A percentile compares a stretch with the other conserved stretches of the same genome.
Conservation (phyloP, 163 green algal genomes). For the Scenedesmus sp. region DNA sequence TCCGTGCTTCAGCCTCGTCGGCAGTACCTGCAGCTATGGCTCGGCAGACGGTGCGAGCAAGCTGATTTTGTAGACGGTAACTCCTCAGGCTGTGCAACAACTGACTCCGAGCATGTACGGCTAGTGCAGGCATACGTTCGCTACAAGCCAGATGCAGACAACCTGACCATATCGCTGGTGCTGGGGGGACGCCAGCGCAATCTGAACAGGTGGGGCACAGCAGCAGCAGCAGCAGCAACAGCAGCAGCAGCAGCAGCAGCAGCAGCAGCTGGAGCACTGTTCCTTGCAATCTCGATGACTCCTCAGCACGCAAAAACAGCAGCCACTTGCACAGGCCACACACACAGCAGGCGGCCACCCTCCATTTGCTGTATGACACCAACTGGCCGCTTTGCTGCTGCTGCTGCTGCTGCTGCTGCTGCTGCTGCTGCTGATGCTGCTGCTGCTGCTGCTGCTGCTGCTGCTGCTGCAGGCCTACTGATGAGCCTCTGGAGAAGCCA, state of each 20-base stretch:
- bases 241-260: neutral
- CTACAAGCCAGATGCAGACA: slow-evolving; percentile 59
- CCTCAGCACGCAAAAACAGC: neutral
- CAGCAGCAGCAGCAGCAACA: neutral
- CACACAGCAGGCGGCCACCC: neutral
- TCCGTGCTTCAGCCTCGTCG: slow-evolving; percentile 11
- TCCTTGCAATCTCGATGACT: neutral
- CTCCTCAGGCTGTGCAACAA: neutral
- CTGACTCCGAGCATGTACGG: neutral
- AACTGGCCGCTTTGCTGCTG: neutral
- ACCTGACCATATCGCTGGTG: slow-evolving; percentile 67
- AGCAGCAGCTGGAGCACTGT: neutral
- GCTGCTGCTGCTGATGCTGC: neutral
- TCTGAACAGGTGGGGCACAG: slow-evolving; percentile 61
- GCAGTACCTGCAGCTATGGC: neutral
- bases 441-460: slow-evolving; percentile 23
- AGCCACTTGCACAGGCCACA: neutral
- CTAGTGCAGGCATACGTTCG: slow-evolving; percentile 60
- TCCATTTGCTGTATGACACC: neutral
- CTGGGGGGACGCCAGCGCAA: slow-evolving; percentile 64
- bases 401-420: neutral
- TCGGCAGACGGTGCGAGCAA: slow-evolving; percentile 8
- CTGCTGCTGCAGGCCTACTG: slow-evolving; percentile 64
- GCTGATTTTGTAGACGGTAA: neutral
- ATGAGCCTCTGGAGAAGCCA: slow-evolving; percentile 82